Percentiles rank a stretch among this genome's conserved stretches.
These are phyloP conservation scores for Pseudomicrostroma phylloplanum DNA, from an alignment of 1,284 basidiomycete species.

Conservation along the genomic window DNA sequence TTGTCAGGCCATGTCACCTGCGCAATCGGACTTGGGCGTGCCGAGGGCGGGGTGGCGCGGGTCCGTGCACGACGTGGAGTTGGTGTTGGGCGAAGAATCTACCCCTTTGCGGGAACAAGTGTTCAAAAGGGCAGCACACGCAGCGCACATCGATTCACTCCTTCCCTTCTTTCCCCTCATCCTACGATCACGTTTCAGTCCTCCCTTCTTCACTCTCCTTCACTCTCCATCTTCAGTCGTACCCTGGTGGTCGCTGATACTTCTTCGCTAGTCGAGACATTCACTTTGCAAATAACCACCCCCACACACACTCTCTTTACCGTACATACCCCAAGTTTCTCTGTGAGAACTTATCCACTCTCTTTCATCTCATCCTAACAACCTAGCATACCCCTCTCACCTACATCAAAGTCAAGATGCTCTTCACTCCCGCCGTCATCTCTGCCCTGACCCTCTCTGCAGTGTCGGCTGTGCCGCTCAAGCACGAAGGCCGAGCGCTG, in stretches of 20 bases:
- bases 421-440: conserved; percentile 5
- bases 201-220: not conserved
- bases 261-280: not conserved
- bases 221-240: conserved; percentile 1
- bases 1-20: too few relatives aligned
- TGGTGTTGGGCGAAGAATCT: too few relatives aligned
- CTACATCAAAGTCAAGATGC: not conserved
- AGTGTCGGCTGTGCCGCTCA: conserved; percentile 1
- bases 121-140: too few relatives aligned
- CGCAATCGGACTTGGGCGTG: too few relatives aligned
- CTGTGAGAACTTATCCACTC: not conserved
- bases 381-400: not conserved
- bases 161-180: not conserved
- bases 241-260: conserved; percentile 6
- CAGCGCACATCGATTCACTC: too few relatives aligned
- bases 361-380: not conserved
- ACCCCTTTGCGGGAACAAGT: too few relatives aligned
- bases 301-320: not conserved
- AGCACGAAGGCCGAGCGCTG: not conserved
- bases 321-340: conserved; percentile 2
- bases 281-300: not conserved
- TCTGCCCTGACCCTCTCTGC: conserved; percentile 5
- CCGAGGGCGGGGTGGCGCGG: too few relatives aligned
- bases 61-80: too few relatives aligned
- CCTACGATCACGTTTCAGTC: not conserved